A percentile compares a stretch with the other conserved stretches of the same genome.
These are phyloP conservation scores for Blastobotrys illinoisensis DNA, from an alignment of 1,139 yeast genomes.

Conservation along the genomic window DNA sequence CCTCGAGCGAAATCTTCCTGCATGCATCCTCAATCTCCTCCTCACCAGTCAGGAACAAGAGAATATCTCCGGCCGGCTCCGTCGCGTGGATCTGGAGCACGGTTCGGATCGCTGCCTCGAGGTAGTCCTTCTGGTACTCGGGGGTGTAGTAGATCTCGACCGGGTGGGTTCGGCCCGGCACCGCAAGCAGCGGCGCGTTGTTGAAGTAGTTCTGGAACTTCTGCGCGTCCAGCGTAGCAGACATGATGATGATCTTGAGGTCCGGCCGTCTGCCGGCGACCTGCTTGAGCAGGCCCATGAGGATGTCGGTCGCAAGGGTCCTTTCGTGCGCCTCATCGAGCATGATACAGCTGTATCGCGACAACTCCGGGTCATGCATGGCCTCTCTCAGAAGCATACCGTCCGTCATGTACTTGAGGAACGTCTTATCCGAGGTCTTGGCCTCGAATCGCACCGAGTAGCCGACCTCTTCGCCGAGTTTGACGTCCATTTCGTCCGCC, in stretches of 20 bases:
- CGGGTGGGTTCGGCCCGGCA: constrained; percentile 97
- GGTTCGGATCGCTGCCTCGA: constrained; percentile 91
- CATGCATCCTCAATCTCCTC: constrained; percentile 98
- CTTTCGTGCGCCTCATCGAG: constrained; percentile 98
- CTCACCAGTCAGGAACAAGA: constrained; percentile 90
- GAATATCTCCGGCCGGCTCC: constrained; percentile 88
- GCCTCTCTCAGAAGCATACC: constrained; percentile 98
- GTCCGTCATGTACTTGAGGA: constrained; percentile 94
- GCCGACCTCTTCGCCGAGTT: constrained; percentile 88
- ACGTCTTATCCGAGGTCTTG: constrained; percentile 71
- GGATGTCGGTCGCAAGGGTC: constrained; percentile 90
- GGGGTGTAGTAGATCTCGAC: constrained; percentile 97
- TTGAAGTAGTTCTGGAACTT: constrained; percentile 87
- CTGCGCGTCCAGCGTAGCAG: constrained; percentile 96
- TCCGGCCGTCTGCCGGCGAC: constrained; percentile 77
- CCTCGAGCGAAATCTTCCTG: constrained; percentile 78
- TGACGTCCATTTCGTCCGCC: constrained; percentile 93
- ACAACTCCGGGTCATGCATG: constrained; percentile 86
- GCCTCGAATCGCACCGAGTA: constrained; percentile 91
- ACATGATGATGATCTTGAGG: constrained; percentile 88
- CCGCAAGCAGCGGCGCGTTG: constrained; percentile 90
- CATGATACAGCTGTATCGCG: constrained; percentile 80
- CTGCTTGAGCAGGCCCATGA: constrained; percentile 91
- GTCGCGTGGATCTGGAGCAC: constrained; percentile 96
- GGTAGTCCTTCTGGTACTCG: constrained; percentile 88